Evolutionary conservation across 2,329 filamentous ascomycete genomes (phyloP).

Genomic region (Microcyclospora pomicola): DNA sequence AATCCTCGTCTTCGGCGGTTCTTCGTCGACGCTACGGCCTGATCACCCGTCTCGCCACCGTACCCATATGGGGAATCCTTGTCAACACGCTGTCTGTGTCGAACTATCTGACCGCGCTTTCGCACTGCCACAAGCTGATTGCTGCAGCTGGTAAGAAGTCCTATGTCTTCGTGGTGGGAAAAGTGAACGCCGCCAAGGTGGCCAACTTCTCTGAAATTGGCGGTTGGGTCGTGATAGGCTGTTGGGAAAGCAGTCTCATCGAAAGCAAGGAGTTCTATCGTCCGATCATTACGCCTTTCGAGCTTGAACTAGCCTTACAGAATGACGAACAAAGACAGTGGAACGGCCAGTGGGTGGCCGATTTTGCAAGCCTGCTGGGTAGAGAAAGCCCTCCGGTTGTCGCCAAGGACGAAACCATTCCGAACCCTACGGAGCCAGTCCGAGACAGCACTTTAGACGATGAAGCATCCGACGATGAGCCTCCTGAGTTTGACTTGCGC

Average conservation of each 20-base stretch:
- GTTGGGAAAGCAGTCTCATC: slow-evolving; percentile 90
- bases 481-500: slow-evolving; percentile 83
- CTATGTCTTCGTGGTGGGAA: slow-evolving; percentile 93
- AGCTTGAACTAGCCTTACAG: slow-evolving; percentile 65
- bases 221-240: slow-evolving; percentile 93
- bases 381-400: slow-evolving; percentile 7
- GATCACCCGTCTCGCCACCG: slow-evolving; percentile 64
- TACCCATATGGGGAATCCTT: slow-evolving; percentile 78
- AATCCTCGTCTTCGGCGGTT: slow-evolving; percentile 39
- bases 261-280: slow-evolving; percentile 81
- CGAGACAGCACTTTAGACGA: slow-evolving; percentile 51
- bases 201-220: slow-evolving; percentile 94
- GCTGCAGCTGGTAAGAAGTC: slow-evolving; percentile 75
- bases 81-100: slow-evolving; percentile 90
- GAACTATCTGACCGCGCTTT: slow-evolving; percentile 74
- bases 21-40: slow-evolving; percentile 82
- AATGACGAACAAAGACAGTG: slow-evolving; percentile 65
- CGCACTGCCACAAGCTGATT: slow-evolving; percentile 59
- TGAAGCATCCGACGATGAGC: slow-evolving; percentile 42
- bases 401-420: slow-evolving; percentile 15
- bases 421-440: slow-evolving; percentile 28
- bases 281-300: slow-evolving; percentile 89
- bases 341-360: slow-evolving; percentile 79
- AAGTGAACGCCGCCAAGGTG: slow-evolving; percentile 87
- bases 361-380: slow-evolving; percentile 58